phyloP scores from a whole-genome alignment of 2,329 filamentous ascomycete genomes.

The Phialemonium atrogriseum region DNA sequence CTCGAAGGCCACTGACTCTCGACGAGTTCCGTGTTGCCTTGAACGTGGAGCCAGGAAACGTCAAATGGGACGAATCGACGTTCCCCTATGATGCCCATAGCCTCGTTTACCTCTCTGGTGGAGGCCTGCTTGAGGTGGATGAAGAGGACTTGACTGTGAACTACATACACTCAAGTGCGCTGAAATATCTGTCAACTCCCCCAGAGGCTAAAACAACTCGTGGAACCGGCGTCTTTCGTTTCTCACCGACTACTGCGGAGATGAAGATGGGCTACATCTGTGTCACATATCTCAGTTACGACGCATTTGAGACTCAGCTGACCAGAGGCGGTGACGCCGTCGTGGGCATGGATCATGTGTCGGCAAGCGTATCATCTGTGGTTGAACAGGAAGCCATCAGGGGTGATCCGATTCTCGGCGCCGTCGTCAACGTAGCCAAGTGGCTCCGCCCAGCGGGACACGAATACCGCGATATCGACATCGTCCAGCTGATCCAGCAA shows the following conservation, averaged over 20 bases:
- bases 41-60: constrained; percentile 1
- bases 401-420: too few relatives aligned
- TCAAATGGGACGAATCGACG: neutral
- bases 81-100: neutral
- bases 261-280: constrained; percentile 3
- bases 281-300: constrained; percentile 5
- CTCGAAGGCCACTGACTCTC: neutral
- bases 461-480: too few relatives aligned
- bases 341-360: too few relatives aligned
- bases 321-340: too few relatives aligned
- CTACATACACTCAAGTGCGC: constrained; percentile 1
- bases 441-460: too few relatives aligned
- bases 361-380: too few relatives aligned
- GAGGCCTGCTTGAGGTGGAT: constrained; percentile 2
- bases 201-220: too few relatives aligned
- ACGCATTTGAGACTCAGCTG: too few relatives aligned
- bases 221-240: neutral
- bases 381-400: too few relatives aligned
- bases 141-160: constrained; percentile 2
- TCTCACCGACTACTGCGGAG: constrained; percentile 1
- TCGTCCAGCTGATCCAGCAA: too few relatives aligned
- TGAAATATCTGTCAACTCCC: too few relatives aligned
- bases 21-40: constrained; percentile 1
- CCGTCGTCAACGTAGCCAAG: too few relatives aligned
- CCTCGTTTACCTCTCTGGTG: neutral